These are phyloP conservation scores for Suillus paluster DNA, from an alignment of 768 basidiomycete genomes.

Conservation along the genomic window DNA sequence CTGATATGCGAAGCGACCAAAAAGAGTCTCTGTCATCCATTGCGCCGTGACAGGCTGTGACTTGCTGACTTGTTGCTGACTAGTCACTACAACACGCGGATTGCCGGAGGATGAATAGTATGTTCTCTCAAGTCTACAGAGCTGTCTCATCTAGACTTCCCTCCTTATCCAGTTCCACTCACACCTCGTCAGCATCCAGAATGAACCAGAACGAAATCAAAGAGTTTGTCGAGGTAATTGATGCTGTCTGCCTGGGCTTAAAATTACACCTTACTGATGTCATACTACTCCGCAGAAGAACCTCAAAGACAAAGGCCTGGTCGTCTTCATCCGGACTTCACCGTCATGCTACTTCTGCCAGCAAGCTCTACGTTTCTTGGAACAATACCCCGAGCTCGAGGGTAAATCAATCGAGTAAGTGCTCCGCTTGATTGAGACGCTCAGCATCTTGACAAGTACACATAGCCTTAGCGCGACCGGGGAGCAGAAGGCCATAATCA, in stretches of 20 bases:
- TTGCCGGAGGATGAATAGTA: conserved; percentile 1
- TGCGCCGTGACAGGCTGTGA: too few species aligned
- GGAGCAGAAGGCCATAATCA: conserved; percentile 3
- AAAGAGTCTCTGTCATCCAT: conserved; percentile 8
- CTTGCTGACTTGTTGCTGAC: conserved; percentile 5
- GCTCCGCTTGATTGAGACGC: not conserved
- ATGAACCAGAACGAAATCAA: conserved; percentile 1
- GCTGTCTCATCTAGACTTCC: conserved; percentile 11
- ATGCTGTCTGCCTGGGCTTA: not conserved
- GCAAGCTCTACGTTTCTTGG: conserved; percentile 4
- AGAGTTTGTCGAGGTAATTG: not conserved
- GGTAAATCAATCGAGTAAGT: conserved; percentile 8
- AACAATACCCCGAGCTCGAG: not conserved
- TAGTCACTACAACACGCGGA: not conserved
- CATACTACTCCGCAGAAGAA: not conserved
- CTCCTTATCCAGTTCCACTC: not conserved
- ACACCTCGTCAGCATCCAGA: not conserved
- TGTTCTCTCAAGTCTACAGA: conserved; percentile 13
- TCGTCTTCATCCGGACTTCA: conserved; percentile 4
- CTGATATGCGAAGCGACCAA: not conserved
- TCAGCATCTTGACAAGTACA: not conserved
- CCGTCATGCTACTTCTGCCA: conserved; percentile 1
- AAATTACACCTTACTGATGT: not conserved
- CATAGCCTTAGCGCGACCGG: conserved; percentile 6
- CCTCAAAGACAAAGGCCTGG: conserved; percentile 5